These are phyloP conservation scores for Candida hispaniensis DNA, from an alignment of 805 yeast genomes.

Conservation along the genomic window DNA sequence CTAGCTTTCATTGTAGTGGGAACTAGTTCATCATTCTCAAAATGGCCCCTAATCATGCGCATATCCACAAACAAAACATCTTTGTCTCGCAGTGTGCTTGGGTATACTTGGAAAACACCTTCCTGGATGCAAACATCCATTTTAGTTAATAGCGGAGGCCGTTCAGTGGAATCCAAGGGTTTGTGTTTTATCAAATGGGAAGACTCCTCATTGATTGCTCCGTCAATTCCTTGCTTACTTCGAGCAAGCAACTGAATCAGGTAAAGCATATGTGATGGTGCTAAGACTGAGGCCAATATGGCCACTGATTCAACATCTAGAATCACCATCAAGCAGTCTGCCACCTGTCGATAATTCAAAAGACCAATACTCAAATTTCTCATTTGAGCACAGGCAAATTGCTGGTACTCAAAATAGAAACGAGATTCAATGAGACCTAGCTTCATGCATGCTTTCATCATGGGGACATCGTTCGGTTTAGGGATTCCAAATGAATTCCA, in stretches of 20 bases:
- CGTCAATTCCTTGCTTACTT: conserved; percentile 59
- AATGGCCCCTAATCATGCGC: conserved; percentile 24
- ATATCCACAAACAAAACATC: conserved; percentile 50
- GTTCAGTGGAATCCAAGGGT: conserved; percentile 23
- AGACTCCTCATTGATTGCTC: conserved; percentile 66
- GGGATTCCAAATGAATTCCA: conserved; percentile 59
- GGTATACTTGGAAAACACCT: conserved; percentile 56
- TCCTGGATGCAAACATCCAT: conserved; percentile 51
- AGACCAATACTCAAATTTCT: conserved; percentile 42
- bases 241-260: conserved; percentile 59
- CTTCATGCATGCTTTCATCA: conserved; percentile 51
- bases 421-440: conserved; percentile 47
- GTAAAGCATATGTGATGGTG: conserved; percentile 75
- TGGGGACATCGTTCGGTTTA: conserved; percentile 41
- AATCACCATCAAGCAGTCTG: conserved; percentile 43
- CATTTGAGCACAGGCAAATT: conserved; percentile 56
- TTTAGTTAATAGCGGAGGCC: conserved; percentile 36
- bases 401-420: conserved; percentile 73
- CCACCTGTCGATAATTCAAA: conserved; percentile 54
- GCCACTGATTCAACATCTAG: conserved; percentile 39
- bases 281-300: conserved; percentile 66
- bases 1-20: conserved; percentile 39
- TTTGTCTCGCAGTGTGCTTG: conserved; percentile 68
- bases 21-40: conserved; percentile 22
- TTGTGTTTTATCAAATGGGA: conserved; percentile 40